These are phyloP conservation scores for Umbelopsis vinacea DNA, from an alignment of 192 early-diverging fungal genomes.

Conservation along the genomic window DNA sequence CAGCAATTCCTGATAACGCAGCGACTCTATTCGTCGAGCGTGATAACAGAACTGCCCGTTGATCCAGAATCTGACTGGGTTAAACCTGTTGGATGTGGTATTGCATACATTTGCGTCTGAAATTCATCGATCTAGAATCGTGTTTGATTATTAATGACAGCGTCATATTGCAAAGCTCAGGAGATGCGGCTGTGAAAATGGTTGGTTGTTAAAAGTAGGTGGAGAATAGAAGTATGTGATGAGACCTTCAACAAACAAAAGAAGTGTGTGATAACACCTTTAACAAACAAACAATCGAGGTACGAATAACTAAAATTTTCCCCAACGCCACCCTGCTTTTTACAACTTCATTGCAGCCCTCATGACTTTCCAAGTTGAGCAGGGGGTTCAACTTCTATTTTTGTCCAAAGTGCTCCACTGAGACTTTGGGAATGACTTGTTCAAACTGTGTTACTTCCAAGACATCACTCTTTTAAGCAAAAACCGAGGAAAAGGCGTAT, in stretches of 20 bases:
- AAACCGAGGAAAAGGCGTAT: too few species aligned
- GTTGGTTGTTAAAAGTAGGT: too few species aligned
- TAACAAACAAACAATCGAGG: too few species aligned
- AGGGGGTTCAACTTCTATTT: not conserved
- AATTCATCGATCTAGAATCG: too few species aligned
- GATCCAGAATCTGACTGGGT: not conserved
- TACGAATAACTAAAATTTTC: not conserved
- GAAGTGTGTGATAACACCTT: too few species aligned
- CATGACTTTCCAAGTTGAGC: constrained; percentile 22
- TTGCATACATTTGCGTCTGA: not conserved
- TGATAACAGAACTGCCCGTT: not conserved
- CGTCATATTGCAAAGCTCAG: too few species aligned
- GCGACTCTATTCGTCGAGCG: not conserved
- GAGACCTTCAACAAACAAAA: too few species aligned
- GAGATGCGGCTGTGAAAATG: too few species aligned
- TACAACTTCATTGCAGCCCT: too few species aligned
- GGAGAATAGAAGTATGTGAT: too few species aligned
- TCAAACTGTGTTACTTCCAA: not conserved
- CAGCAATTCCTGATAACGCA: not conserved
- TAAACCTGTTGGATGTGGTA: not conserved
- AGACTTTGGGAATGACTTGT: not conserved
- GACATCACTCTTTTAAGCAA: not conserved
- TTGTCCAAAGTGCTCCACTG: not conserved
- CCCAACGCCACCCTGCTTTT: constrained; percentile 2
- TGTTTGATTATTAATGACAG: too few species aligned